phyloP scores from a whole-genome alignment of 2,329 filamentous ascomycete genomes.

The Diaporthe citri region DNA sequence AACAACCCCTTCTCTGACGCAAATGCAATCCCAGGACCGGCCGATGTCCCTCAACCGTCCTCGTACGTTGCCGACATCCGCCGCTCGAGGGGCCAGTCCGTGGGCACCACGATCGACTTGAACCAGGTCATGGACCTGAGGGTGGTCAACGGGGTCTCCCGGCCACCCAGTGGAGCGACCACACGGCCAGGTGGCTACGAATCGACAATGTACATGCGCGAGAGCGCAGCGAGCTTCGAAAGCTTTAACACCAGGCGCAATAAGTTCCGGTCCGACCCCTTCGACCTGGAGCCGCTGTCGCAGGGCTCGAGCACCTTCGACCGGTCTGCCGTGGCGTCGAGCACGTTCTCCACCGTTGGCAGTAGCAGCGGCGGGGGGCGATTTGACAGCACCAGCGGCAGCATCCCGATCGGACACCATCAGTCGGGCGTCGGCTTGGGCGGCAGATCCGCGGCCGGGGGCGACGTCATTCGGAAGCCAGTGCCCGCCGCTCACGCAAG shows the following conservation, averaged over 20 bases:
- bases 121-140: constrained; percentile 39
- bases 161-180: constrained; percentile 28
- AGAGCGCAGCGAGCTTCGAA: constrained; percentile 57
- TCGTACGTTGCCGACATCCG: constrained; percentile 62
- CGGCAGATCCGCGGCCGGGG: constrained; percentile 38
- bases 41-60: constrained; percentile 47
- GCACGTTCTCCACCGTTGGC: constrained; percentile 46
- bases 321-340: constrained; percentile 48
- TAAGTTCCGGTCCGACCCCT: constrained; percentile 74
- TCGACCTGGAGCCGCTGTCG: constrained; percentile 71
- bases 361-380: constrained; percentile 37
- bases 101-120: constrained; percentile 49
- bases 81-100: constrained; percentile 62
- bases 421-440: constrained; percentile 43
- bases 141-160: constrained; percentile 37
- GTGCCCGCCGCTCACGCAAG: constrained; percentile 50
- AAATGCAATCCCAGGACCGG: constrained; percentile 55
- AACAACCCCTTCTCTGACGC: constrained; percentile 64
- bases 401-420: constrained; percentile 28
- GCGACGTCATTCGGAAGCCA: constrained; percentile 45
- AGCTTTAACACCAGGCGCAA: constrained; percentile 62
- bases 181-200: not conserved
- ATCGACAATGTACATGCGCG: constrained; percentile 45
- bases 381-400: constrained; percentile 10
- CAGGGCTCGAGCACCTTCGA: constrained; percentile 44